These are phyloP conservation scores for Dacryopinax primogenitus DNA, from an alignment of 768 basidiomycete genomes.

Conservation along the genomic window DNA sequence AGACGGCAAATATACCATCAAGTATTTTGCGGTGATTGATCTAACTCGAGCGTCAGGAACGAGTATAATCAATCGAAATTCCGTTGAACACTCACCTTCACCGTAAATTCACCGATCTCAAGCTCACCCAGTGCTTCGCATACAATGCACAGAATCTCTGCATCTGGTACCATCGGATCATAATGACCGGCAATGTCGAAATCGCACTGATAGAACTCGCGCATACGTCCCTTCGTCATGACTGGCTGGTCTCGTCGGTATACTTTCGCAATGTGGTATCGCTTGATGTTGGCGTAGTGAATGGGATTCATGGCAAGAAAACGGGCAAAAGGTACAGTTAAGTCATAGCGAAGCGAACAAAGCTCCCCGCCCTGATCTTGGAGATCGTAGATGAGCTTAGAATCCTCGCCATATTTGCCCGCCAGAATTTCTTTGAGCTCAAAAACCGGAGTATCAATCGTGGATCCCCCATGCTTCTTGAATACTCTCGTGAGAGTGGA, in stretches of 20 bases:
- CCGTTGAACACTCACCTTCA: constrained; percentile 68
- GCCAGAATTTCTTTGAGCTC: constrained; percentile 92
- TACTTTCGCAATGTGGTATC: constrained; percentile 99
- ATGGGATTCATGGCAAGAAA: constrained; percentile 93
- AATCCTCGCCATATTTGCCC: constrained; percentile 96
- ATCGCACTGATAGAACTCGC: constrained; percentile 97
- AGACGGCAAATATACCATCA: constrained; percentile 93
- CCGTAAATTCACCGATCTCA: constrained; percentile 85
- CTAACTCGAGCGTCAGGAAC: constrained; percentile 37
- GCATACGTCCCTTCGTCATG: constrained; percentile 95
- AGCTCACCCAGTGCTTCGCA: constrained; percentile 70
- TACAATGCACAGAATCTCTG: constrained; percentile 70
- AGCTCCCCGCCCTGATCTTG: constrained; percentile 97
- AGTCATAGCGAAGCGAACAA: constrained; percentile 85
- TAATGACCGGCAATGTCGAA: constrained; percentile 86
- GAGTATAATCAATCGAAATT: too few relatives aligned
- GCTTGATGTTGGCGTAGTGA: constrained; percentile 49
- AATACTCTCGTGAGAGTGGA: constrained; percentile 77
- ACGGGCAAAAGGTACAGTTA: constrained; percentile 88
- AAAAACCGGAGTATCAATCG: constrained; percentile 96
- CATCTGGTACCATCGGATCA: constrained; percentile 97
- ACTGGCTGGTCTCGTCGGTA: constrained; percentile 93
- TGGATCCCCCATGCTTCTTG: constrained; percentile 74
- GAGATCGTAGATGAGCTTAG: constrained; percentile 93
- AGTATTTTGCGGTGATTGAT: constrained; percentile 93